phyloP scores from a whole-genome alignment of 208 protist genomes.

The Trypanosoma grayi region DNA sequence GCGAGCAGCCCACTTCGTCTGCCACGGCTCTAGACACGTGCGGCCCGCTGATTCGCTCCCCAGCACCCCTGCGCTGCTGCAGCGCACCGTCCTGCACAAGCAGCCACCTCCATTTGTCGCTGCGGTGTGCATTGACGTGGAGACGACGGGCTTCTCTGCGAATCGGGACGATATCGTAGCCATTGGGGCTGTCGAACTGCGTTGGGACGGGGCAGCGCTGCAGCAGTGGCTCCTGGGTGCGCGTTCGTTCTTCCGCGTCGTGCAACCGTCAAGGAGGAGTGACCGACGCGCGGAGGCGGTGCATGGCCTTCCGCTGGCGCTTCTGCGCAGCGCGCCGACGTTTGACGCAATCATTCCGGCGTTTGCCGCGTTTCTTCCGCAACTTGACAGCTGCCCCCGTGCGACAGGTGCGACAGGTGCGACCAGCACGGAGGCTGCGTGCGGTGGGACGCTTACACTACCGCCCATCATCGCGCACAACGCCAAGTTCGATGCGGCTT shows the following conservation, averaged over 20 bases:
- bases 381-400: not conserved
- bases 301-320: conserved; percentile 34
- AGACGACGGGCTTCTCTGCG: conserved; percentile 65
- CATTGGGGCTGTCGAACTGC: conserved; percentile 55
- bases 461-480: conserved; percentile 74
- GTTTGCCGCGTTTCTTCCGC: conserved; percentile 31
- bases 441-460: conserved; percentile 15
- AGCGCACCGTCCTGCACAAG: conserved; percentile 12
- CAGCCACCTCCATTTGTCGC: conserved; percentile 1
- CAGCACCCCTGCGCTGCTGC: conserved; percentile 13
- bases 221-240: conserved; percentile 35
- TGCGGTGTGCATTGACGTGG: conserved; percentile 43
- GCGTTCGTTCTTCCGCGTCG: conserved; percentile 43
- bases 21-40: conserved; percentile 4
- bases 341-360: conserved; percentile 28
- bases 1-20: not conserved
- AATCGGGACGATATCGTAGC: conserved; percentile 46
- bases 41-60: not conserved
- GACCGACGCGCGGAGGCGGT: conserved; percentile 18
- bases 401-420: no score
- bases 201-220: conserved; percentile 33
- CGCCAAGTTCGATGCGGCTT: conserved; percentile 51
- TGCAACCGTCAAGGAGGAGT: conserved; percentile 31
- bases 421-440: not conserved
- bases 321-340: conserved; percentile 27